Base-by-base conservation (phyloP, 2,329 filamentous ascomycete species). In the Phialophora verrucosa region DNA sequence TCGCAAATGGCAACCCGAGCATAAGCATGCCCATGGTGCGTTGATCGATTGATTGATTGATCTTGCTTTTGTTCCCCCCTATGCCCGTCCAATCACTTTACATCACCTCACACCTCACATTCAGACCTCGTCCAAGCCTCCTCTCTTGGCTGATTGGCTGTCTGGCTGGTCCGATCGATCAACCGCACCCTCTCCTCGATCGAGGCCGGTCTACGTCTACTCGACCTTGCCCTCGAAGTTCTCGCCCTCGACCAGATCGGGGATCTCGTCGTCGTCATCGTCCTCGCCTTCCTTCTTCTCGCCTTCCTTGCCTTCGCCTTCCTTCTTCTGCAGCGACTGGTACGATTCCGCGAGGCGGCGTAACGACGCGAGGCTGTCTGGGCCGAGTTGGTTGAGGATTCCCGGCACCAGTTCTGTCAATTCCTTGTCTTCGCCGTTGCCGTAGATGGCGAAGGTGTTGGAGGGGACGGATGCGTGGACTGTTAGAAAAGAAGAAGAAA, bases 381-480 rank as follows among this genome's bases (percentile, higher is more conserved):
- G 95, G 77, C 95, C 95, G 71, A 99, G 92, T 87, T 99, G 95
- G 90, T 98, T 99, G 72, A 99, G 91, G 84, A 99, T 99, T 73
- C 95, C 95, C 76, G 95, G 95, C 73, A 99, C 95, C 76, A 99
- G 93, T 86, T 99, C 95, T 70, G 95, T 99, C 74, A 99, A 91
- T 86, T 99, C 95, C 89, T 99, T 99, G 85, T 99, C 95, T 85
- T 99, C 95, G 73, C 94, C 95, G 81, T 92, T 90, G 76, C 95
- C 95, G 87, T 98, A 99, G 86, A 99, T 96, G 83, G 95, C 95
- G 82, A 98, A 99, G 81, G 95, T 99, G 90, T 99, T 99, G 83
- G 93, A 89, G 76, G 94, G 93, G 75, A 98, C 93, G 70, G 95
- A 92, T 73, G 94, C 95, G 85, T 99, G 95, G 73, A 99, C 95